Percentiles rank a stretch among this genome's conserved stretches.
phyloP scores from a whole-genome alignment of 2,329 filamentous ascomycete species.

The Amauroascus niger region DNA sequence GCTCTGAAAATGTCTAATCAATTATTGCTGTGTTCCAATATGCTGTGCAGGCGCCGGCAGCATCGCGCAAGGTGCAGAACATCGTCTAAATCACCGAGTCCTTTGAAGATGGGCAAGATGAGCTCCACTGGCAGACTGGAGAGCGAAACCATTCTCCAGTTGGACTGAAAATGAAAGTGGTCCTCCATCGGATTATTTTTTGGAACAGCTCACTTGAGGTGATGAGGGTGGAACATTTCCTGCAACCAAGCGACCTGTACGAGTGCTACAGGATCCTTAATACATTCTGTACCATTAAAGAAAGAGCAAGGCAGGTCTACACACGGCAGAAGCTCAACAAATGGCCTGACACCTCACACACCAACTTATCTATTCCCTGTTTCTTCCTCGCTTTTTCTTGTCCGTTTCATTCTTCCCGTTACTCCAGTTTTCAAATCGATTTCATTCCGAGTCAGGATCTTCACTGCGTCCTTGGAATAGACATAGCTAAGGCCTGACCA shows the following conservation, averaged over 20 bases:
- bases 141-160: background rate
- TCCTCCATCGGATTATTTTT: background rate
- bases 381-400: too few species aligned
- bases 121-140: conserved; percentile 1
- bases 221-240: background rate
- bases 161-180: background rate
- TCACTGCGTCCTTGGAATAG: too few species aligned
- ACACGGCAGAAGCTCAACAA: too few species aligned
- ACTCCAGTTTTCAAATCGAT: too few species aligned
- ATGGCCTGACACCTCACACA: too few species aligned
- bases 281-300: too few species aligned
- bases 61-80: conserved; percentile 2
- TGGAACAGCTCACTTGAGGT: background rate
- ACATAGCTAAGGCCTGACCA: too few species aligned
- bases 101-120: conserved; percentile 5
- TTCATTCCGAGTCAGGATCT: too few species aligned
- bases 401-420: too few species aligned
- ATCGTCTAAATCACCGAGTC: conserved; percentile 1
- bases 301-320: too few species aligned
- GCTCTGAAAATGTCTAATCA: conserved; percentile 6
- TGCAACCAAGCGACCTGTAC: background rate
- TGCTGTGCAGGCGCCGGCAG: background rate
- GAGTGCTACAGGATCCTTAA: too few species aligned
- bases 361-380: too few species aligned
- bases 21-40: conserved; percentile 1